phyloP scores from a whole-genome alignment of 345 rosid genomes.

The Physaria fendleri region DNA sequence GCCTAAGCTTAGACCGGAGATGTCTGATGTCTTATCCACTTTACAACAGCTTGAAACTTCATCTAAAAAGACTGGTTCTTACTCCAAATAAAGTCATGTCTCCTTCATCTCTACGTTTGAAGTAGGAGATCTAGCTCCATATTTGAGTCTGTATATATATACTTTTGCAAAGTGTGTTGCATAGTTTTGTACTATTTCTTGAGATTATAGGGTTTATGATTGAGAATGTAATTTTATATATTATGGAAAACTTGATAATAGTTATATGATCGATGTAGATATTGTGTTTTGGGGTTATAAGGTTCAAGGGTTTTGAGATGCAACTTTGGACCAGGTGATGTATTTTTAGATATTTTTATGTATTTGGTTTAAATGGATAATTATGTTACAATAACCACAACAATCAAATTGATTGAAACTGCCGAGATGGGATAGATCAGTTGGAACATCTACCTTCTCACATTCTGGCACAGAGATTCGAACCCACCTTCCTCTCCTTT shows the following conservation, averaged over 20 bases:
- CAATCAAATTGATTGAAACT: too few relatives aligned
- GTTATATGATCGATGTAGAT: too few relatives aligned
- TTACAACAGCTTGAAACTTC: slow-evolving; percentile 30
- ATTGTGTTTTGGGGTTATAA: too few relatives aligned
- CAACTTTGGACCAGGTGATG: too few relatives aligned
- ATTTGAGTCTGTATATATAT: slow-evolving; percentile 1
- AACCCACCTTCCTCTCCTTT: too few relatives aligned
- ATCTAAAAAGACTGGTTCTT: neutral
- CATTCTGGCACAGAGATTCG: too few relatives aligned
- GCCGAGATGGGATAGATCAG: too few relatives aligned
- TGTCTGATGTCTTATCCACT: slow-evolving; percentile 44
- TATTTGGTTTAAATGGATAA: too few relatives aligned
- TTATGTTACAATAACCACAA: too few relatives aligned
- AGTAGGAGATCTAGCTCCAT: neutral
- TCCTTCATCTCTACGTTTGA: slow-evolving; percentile 7
- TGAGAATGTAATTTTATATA: neutral
- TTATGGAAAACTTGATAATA: neutral
- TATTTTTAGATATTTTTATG: too few relatives aligned
- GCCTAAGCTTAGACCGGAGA: slow-evolving; percentile 52
- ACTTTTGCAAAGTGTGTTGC: neutral
- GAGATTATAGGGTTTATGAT: neutral
- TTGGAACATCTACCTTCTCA: too few relatives aligned
- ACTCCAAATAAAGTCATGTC: slow-evolving; percentile 3
- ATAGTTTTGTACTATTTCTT: slow-evolving; percentile 4
- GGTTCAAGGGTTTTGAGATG: too few relatives aligned